Base-by-base conservation (phyloP, 2,329 filamentous ascomycete genomes). In the Phaeosphaeriaceae sp. region DNA sequence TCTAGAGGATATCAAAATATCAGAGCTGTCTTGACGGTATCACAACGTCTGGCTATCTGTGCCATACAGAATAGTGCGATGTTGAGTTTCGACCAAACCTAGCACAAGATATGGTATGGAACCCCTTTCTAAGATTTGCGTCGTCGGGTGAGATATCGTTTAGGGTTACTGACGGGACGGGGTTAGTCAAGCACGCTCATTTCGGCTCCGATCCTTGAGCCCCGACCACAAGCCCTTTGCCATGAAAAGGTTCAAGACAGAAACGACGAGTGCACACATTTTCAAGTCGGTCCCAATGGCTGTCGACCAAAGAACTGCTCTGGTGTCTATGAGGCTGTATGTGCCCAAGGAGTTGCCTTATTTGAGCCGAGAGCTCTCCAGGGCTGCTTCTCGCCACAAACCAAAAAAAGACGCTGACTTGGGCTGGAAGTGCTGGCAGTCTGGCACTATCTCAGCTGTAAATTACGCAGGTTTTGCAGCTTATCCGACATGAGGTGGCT, bases 381-480 rank as follows among this genome's bases (percentile, higher is more conserved):
- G n/a, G n/a, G n/a, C n/a, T 60, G 56, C 58, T 55, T 30, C 52
- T 39, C 52, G 47, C 44, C 48, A 43, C 46, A 48, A 38, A 26
- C 33, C 39, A 33, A 12, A 36, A 34, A 49, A 18, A 13, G 26
- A 48, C 20, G 46, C 42, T 47, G 54, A 50, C 46, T 26, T 52
- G 35, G 55, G 59, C n/a, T n/a, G n/a, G n/a, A n/a, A n/a, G n/a
- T n/a, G n/a, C n/a, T n/a, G 66, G 6, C 58, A 39, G 44, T 50
- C 41, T 42, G n/a, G n/a, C n/a, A n/a, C n/a, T 18, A 66, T 49
- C 55, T 59, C 47, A 50, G 63, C 42, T 49, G 59, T 62, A 63
- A 66, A 62, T 66, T 70, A 61, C 60, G 58, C 60, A 57, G 61
- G 42, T 68, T 68, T 64, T 57, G 56, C 58, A 56, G 44, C 55